Conservation (phyloP, 2,329 filamentous ascomycete genomes). For the Phaeosphaeriaceae sp. region DNA sequence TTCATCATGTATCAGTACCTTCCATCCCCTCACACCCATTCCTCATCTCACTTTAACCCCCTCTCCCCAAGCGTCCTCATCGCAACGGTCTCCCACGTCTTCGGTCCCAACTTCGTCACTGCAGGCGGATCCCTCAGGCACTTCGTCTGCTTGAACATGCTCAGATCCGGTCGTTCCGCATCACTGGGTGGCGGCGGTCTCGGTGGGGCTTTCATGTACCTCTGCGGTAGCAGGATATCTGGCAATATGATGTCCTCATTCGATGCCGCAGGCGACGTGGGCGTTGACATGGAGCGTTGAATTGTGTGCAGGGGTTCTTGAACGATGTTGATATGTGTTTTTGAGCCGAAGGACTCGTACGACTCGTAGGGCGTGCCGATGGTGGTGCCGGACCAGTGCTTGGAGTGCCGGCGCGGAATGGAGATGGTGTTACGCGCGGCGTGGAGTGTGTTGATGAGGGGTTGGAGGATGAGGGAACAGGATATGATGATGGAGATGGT, state of each 20-base stretch:
- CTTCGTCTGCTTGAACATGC: slow-evolving; percentile 20
- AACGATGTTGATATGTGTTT: slow-evolving; percentile 12
- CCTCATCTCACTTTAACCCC: slow-evolving; percentile 5
- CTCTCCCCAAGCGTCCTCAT: slow-evolving; percentile 1
- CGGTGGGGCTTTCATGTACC: slow-evolving; percentile 16
- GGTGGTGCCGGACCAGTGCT: slow-evolving; percentile 30
- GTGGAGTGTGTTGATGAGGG: slow-evolving; percentile 19
- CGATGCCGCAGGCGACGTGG: slow-evolving; percentile 9
- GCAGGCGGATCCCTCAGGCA: slow-evolving; percentile 12
- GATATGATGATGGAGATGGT: slow-evolving; percentile 31
- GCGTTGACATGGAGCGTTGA: slow-evolving; percentile 26
- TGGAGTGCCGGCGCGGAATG: slow-evolving; percentile 13
- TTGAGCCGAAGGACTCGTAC: slow-evolving; percentile 11
- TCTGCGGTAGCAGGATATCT: slow-evolving; percentile 14
- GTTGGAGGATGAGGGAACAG: slow-evolving; percentile 29
- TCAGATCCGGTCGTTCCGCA: slow-evolving; percentile 30
- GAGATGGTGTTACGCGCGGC: slow-evolving; percentile 8
- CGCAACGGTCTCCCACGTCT: neutral
- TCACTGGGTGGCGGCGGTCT: slow-evolving; percentile 30
- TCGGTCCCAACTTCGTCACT: slow-evolving; percentile 13
- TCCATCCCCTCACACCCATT: neutral
- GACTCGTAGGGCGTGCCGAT: slow-evolving; percentile 29
- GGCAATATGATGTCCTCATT: slow-evolving; percentile 16
- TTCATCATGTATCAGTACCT: neutral
- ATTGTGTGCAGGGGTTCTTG: slow-evolving; percentile 22